phyloP scores from a whole-genome alignment of 1,284 basidiomycete species.

The Salmacisia buchloeana region DNA sequence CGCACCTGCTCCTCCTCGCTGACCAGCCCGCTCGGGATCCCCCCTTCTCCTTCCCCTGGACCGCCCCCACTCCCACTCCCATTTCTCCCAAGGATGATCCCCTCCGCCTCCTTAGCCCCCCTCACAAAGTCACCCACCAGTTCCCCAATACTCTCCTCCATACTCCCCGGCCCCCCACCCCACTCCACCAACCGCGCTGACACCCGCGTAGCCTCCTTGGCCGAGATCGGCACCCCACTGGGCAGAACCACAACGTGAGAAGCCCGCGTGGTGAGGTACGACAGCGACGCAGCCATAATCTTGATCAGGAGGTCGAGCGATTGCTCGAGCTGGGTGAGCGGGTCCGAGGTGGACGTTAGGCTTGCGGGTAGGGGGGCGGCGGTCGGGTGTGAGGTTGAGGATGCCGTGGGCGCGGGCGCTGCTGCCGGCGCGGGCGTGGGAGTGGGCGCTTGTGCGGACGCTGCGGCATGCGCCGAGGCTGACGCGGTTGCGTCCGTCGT shows the following conservation, averaged over 20 bases:
- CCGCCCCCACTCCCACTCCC: no score
- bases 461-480: no score
- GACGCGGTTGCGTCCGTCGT: no score
- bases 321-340: conserved; percentile 4
- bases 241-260: background rate
- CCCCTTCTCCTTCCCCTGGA: no score
- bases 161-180: no score
- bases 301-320: conserved; percentile 5
- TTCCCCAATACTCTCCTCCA: conserved; percentile 14
- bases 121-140: conserved; percentile 13
- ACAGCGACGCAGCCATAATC: conserved; percentile 4
- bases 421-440: no score
- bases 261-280: conserved; percentile 3
- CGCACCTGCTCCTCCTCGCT: background rate
- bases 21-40: background rate
- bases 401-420: no score
- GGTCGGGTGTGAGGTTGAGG: background rate
- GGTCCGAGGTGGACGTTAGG: background rate
- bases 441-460: no score
- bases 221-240: background rate
- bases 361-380: background rate
- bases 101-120: conserved; percentile 14
- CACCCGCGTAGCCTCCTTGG: background rate
- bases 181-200: conserved; percentile 3
- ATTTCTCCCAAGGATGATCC: conserved; percentile 1